These are phyloP conservation scores for Phytophthora melonis DNA, from an alignment of 352 stramenopile species.

Conservation along the genomic window DNA sequence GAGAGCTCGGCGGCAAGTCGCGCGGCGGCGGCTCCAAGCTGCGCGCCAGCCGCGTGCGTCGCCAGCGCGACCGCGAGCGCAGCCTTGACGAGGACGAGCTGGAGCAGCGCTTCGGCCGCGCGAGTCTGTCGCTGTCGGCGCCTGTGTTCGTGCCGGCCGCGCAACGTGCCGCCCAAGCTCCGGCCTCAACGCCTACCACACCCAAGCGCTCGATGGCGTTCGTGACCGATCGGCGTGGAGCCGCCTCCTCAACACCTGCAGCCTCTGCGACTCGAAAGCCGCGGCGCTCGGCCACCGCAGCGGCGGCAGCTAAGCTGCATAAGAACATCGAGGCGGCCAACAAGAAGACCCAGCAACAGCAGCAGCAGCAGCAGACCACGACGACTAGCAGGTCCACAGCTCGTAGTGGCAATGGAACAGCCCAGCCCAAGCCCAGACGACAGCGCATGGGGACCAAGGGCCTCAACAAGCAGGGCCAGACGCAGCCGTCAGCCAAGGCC, in stretches of 20 bases:
- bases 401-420: slow-evolving; percentile 5
- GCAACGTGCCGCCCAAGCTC: slow-evolving; percentile 13
- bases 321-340: slow-evolving; percentile 30
- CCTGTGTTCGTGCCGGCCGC: slow-evolving; percentile 61
- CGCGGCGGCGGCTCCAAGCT: slow-evolving; percentile 56
- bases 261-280: slow-evolving; percentile 10
- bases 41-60: slow-evolving; percentile 64
- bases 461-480: slow-evolving; percentile 19
- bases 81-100: slow-evolving; percentile 71
- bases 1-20: slow-evolving; percentile 17
- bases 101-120: slow-evolving; percentile 64
- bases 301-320: slow-evolving; percentile 29
- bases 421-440: slow-evolving; percentile 50
- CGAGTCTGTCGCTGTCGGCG: slow-evolving; percentile 53
- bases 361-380: slow-evolving; percentile 22
- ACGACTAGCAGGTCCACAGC: not conserved
- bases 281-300: slow-evolving; percentile 21
- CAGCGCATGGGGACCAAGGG: slow-evolving; percentile 65
- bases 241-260: not conserved
- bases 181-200: not conserved
- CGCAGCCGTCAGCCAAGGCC: slow-evolving; percentile 20
- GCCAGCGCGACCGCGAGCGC: slow-evolving; percentile 57
- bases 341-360: slow-evolving; percentile 27
- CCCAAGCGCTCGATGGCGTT: slow-evolving; percentile 58
- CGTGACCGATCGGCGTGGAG: slow-evolving; percentile 50